phyloP scores from a whole-genome alignment of 2,329 filamentous ascomycete species.

The Beauveria australis region DNA sequence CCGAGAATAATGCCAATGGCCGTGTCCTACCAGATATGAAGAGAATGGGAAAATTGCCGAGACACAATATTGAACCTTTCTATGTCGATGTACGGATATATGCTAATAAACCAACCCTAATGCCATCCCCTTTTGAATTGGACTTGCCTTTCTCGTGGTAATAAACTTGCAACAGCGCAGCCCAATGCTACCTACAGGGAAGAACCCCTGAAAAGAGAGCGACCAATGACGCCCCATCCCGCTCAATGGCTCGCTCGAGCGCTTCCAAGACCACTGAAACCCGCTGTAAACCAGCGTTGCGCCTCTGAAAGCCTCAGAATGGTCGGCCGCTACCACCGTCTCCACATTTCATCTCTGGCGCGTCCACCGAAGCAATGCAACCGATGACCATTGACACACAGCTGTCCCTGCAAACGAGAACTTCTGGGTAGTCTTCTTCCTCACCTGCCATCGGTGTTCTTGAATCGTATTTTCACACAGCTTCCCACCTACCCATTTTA shows the following conservation, averaged over 20 bases:
- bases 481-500: not conserved
- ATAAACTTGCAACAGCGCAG: too few species aligned
- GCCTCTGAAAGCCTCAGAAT: not conserved
- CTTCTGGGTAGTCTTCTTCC: not conserved
- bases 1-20: not conserved
- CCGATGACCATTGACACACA: not conserved
- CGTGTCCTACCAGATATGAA: not conserved
- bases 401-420: not conserved
- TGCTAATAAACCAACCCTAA: too few species aligned
- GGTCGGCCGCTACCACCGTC: not conserved
- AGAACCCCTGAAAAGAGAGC: not conserved
- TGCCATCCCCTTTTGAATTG: too few species aligned
- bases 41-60: not conserved
- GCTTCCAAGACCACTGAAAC: not conserved
- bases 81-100: too few species aligned
- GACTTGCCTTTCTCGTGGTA: not conserved
- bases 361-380: not conserved
- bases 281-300: not conserved
- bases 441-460: not conserved
- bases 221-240: not conserved
- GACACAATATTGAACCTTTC: not conserved
- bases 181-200: not conserved
- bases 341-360: constrained; percentile 9
- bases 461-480: not conserved
- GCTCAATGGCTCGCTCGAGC: not conserved